Conservation (phyloP, 495 filamentous ascomycete genomes). For the Neurospora tetrasperma region DNA sequence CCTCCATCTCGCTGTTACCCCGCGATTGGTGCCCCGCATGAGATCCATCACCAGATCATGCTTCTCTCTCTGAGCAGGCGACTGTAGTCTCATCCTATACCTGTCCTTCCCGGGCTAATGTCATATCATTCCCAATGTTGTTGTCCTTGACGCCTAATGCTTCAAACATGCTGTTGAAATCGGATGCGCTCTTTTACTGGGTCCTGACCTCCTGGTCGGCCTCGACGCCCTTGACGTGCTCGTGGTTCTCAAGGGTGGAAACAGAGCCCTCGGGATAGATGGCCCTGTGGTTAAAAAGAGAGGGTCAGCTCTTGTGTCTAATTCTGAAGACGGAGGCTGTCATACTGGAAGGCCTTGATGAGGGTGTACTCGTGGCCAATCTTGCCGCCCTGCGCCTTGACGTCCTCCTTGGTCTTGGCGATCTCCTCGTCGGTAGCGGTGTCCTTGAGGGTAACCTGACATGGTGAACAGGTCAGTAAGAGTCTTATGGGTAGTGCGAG, state of each 20-base stretch:
- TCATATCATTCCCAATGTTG: not conserved
- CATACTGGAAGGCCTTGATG: constrained; percentile 88
- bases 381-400: constrained; percentile 59
- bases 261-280: constrained; percentile 59
- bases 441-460: constrained; percentile 69
- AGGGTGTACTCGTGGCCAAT: constrained; percentile 75
- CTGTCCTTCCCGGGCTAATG: not conserved
- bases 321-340: not conserved
- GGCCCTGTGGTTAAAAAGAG: constrained; percentile 43
- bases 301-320: not conserved
- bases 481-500: not conserved
- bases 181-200: constrained; percentile 40
- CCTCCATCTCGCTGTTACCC: not conserved
- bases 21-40: not conserved
- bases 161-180: not conserved
- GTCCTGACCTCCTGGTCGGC: constrained; percentile 57
- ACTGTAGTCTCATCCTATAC: too few species aligned
- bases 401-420: constrained; percentile 64
- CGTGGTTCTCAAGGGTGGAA: constrained; percentile 47
- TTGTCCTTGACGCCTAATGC: not conserved
- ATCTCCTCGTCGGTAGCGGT: constrained; percentile 50
- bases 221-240: constrained; percentile 66
- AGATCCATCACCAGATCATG: not conserved
- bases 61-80: not conserved
- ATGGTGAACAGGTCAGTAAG: constrained; percentile 4